phyloP scores from a whole-genome alignment of 176 grass and related monocot species.

The Oryza rufipogon region DNA sequence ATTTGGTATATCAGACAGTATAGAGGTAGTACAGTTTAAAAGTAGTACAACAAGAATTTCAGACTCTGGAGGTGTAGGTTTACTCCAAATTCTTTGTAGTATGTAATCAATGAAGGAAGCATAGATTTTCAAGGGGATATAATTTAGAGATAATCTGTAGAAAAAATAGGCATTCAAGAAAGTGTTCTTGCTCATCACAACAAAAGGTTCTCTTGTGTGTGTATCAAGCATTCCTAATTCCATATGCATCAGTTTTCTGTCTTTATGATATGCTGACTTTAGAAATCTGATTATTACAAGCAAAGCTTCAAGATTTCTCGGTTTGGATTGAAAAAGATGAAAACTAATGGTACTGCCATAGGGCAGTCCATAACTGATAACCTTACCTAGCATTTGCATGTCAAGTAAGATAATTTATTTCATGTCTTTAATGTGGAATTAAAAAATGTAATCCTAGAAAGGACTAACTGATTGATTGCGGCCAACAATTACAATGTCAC shows the following conservation, averaged over 20 bases:
- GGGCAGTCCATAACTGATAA: not conserved
- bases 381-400: conserved; percentile 32
- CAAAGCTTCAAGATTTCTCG: conserved; percentile 19
- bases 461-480: not conserved
- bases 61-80: not conserved
- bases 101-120: not conserved
- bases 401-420: conserved; percentile 29
- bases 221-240: not conserved
- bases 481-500: not conserved
- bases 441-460: no score
- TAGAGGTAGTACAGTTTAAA: not conserved
- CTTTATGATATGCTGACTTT: not conserved
- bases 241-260: not conserved
- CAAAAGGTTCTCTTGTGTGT: not conserved
- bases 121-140: not conserved
- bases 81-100: conserved; percentile 5
- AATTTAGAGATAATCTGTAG: not conserved
- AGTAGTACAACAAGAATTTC: not conserved
- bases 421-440: no score
- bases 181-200: not conserved
- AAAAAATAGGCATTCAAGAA: not conserved
- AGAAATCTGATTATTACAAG: not conserved
- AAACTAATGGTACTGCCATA: conserved; percentile 13
- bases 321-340: not conserved
- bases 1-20: conserved; percentile 9